Evolutionary conservation across 805 yeast genomes (phyloP), one percentile per base, ranked within the genome.

Genomic region (Wickerhamiella kazuoi): DNA sequence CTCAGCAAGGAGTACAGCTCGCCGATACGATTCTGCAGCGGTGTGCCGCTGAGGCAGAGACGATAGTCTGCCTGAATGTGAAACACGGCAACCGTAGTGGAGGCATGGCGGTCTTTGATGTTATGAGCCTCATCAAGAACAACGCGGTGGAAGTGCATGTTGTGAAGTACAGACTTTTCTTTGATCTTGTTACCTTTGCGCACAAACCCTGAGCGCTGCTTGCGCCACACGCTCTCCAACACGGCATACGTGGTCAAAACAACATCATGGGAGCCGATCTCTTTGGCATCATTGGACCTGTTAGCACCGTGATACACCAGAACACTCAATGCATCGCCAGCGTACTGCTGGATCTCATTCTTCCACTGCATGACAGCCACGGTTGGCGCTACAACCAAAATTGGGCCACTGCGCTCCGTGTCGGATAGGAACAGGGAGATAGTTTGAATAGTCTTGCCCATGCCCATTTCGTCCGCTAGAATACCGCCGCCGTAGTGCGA

Each of bases 321-420:
- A 4, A 78, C 82, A 43, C 67, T 72, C 46, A 90, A 60, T 17
- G 64, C 62, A 6, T 78, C 81, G 26, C 71, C 73, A 0, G 97
- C 78, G 55, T 90, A 95, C 37, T 69, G 72, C 44, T 75, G 81
- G 38, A 90, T 90, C 60, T 90, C 99, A 50, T 78, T 74, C 52
- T 77, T 80, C 99, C 99, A 90, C 56, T 90, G 99, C 79, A 90
- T 81, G 35, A 90, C 62, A 0, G 97, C 97, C n/a, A 90, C 98
- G 0, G 98, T 87, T 0, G 99, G 99, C 0, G 96, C 97, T 16
- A 90, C 79, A 4, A 90, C 97, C 44, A 90, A 61, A 47, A 76
- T 81, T 8, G 96, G 96, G 9, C 72, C 62, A 47, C 74, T 76
- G 18, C 52, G 51, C 9, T 51, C 52, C 26, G 49, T 51, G 3